Percentiles rank a stretch among this genome's conserved stretches.
Conservation (phyloP, 495 filamentous ascomycete species). For the Tetracladium marchalianum region DNA sequence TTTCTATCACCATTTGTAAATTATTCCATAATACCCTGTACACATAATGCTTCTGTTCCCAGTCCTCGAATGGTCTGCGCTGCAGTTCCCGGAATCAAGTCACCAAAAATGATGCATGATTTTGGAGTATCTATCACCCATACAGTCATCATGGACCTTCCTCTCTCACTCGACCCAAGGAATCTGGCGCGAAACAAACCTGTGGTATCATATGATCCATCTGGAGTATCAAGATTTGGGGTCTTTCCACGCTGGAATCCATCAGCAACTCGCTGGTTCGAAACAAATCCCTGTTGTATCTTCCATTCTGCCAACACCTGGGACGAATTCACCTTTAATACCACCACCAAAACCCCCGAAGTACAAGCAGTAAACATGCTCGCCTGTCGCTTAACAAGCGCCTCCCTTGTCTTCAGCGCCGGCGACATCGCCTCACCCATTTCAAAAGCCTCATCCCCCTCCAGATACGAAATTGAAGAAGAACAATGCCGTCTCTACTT, state of each 20-base stretch:
- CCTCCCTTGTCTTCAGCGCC: slow-evolving; percentile 46
- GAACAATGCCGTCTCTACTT: slow-evolving; percentile 60
- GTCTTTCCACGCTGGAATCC: slow-evolving; percentile 51
- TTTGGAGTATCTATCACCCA: slow-evolving; percentile 51
- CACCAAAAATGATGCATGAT: slow-evolving; percentile 62
- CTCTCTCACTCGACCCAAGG: slow-evolving; percentile 49
- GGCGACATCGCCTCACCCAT: slow-evolving; percentile 41
- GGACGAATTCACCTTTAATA: slow-evolving; percentile 27
- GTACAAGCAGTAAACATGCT: slow-evolving; percentile 45
- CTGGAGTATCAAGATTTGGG: slow-evolving; percentile 45
- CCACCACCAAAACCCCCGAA: background rate
- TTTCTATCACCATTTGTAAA: slow-evolving; percentile 52
- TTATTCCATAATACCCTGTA: slow-evolving; percentile 47
- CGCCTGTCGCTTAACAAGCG: slow-evolving; percentile 50
- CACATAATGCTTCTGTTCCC: slow-evolving; percentile 5
- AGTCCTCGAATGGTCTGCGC: slow-evolving; percentile 28
- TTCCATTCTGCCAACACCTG: slow-evolving; percentile 62
- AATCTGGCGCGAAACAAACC: slow-evolving; percentile 42
- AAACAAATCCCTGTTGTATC: slow-evolving; percentile 52
- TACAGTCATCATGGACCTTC: slow-evolving; percentile 58
- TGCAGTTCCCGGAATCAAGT: slow-evolving; percentile 42
- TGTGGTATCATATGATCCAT: slow-evolving; percentile 43
- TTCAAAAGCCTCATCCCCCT: slow-evolving; percentile 15
- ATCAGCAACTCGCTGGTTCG: slow-evolving; percentile 46
- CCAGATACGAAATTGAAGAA: slow-evolving; percentile 31